Conservation (phyloP, 225 moss, liverwort and hornwort species). For the Polytrichum formosum region DNA sequence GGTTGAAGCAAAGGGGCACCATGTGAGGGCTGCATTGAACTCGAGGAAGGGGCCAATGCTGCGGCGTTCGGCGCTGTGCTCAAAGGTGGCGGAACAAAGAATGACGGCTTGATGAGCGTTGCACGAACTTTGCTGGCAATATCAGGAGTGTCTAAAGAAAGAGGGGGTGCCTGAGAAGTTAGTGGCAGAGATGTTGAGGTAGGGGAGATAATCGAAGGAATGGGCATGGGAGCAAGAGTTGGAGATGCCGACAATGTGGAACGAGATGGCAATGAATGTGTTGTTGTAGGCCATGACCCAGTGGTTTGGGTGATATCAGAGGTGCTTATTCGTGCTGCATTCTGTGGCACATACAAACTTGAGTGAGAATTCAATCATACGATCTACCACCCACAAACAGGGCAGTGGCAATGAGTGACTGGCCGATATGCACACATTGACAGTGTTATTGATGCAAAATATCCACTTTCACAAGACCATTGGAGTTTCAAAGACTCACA, state of each 20-base stretch:
- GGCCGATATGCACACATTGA: no score
- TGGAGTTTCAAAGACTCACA: constrained; percentile 35
- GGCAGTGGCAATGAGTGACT: not conserved
- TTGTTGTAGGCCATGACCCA: constrained; percentile 50
- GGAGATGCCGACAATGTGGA: constrained; percentile 56
- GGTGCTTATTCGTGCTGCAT: constrained; percentile 66
- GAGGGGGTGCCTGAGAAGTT: constrained; percentile 59
- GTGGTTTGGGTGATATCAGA: constrained; percentile 59
- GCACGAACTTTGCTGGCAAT: constrained; percentile 51
- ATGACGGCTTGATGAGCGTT: constrained; percentile 87
- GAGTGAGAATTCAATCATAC: no score
- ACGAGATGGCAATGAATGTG: constrained; percentile 60
- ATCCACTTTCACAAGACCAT: no score
- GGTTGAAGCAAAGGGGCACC: constrained; percentile 94
- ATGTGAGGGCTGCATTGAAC: constrained; percentile 73
- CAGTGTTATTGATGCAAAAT: no score
- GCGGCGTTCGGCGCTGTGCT: constrained; percentile 44
- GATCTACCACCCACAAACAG: not conserved
- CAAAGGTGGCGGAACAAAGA: constrained; percentile 84
- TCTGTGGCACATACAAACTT: constrained; percentile 45
- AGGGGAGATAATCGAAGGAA: constrained; percentile 56
- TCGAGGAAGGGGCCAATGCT: constrained; percentile 52
- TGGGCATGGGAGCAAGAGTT: constrained; percentile 65
- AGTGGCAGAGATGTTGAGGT: constrained; percentile 54
- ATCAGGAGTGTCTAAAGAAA: constrained; percentile 64